These are phyloP conservation scores for Drechslerella dactyloides DNA, from an alignment of 2,329 filamentous ascomycete genomes.

Conservation along the genomic window DNA sequence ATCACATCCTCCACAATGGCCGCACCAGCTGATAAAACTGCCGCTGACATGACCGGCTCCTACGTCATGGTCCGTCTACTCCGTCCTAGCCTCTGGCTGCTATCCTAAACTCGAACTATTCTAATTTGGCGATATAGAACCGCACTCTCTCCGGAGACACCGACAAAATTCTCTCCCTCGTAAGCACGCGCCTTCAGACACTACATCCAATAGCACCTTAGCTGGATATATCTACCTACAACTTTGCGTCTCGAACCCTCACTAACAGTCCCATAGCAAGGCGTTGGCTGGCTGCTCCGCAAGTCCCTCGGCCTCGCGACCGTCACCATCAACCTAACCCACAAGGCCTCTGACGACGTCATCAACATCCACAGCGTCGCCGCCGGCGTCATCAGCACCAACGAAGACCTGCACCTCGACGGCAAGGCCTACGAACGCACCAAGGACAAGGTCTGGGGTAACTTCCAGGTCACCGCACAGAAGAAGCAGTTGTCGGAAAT, in stretches of 20 bases:
- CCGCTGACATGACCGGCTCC: constrained; percentile 71
- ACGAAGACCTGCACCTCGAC: constrained; percentile 66
- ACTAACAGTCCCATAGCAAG: constrained; percentile 61
- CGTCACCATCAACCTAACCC: constrained; percentile 63
- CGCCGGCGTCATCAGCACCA: constrained; percentile 73
- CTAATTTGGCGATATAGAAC: constrained; percentile 65
- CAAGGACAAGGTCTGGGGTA: constrained; percentile 80
- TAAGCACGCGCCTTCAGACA: constrained; percentile 54
- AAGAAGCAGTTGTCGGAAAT: constrained; percentile 61
- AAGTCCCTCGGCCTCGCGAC: constrained; percentile 74
- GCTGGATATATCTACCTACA: constrained; percentile 6
- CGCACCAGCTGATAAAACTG: constrained; percentile 70
- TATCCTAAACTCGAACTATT: constrained; percentile 2
- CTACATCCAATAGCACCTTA: constrained; percentile 2
- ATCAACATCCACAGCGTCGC: constrained; percentile 75
- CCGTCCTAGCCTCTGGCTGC: not conserved
- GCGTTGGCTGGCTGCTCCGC: constrained; percentile 73
- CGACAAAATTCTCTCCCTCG: constrained; percentile 72
- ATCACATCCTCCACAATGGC: constrained; percentile 66
- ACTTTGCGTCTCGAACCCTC: constrained; percentile 5
- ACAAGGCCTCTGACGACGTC: constrained; percentile 64
- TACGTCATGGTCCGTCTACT: constrained; percentile 68
- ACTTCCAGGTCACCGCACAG: constrained; percentile 67
- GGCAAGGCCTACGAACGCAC: constrained; percentile 62
- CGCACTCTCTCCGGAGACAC: constrained; percentile 72